phyloP scores from a whole-genome alignment of 768 basidiomycete species.

The Lactarius sp. region DNA sequence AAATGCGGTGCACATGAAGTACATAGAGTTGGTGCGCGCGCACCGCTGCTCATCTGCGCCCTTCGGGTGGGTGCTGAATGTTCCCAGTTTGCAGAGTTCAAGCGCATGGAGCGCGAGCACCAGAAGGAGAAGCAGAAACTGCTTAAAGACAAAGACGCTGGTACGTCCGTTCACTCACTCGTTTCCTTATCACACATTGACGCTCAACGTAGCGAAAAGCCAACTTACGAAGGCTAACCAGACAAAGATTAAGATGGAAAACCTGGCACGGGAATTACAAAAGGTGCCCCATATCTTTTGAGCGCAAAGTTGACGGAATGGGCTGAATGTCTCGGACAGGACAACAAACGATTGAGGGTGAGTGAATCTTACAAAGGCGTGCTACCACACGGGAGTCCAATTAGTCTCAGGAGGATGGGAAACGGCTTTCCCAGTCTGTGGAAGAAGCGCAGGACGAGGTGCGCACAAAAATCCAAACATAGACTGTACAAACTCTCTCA shows the following conservation, averaged over 20 bases:
- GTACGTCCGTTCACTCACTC: conserved; percentile 36
- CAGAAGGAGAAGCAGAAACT: conserved; percentile 91
- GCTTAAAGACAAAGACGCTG: conserved; percentile 85
- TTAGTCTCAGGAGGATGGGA: conserved; percentile 69
- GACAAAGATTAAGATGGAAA: conserved; percentile 87
- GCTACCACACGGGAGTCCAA: conserved; percentile 38
- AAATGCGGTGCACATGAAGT: conserved; percentile 78
- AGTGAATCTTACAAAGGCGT: conserved; percentile 29
- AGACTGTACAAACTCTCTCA: background rate
- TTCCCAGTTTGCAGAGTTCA: conserved; percentile 78
- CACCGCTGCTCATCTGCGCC: conserved; percentile 12
- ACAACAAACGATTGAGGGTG: conserved; percentile 85
- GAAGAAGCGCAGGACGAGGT: conserved; percentile 87
- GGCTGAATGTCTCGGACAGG: conserved; percentile 41
- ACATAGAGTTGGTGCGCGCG: conserved; percentile 73
- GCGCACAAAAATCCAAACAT: conserved; percentile 12
- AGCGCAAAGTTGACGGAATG: background rate
- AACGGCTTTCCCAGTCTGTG: conserved; percentile 72
- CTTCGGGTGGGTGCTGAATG: conserved; percentile 4
- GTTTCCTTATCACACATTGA: conserved; percentile 8
- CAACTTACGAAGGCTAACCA: conserved; percentile 86
- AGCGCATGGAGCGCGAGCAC: conserved; percentile 81
- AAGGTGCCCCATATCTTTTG: conserved; percentile 47
- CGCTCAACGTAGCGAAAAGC: conserved; percentile 53
- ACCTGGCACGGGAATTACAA: conserved; percentile 81